Percentiles rank a stretch among this genome's conserved stretches.
phyloP scores from a whole-genome alignment of 345 rosid genomes.

The Psidium guajava region DNA sequence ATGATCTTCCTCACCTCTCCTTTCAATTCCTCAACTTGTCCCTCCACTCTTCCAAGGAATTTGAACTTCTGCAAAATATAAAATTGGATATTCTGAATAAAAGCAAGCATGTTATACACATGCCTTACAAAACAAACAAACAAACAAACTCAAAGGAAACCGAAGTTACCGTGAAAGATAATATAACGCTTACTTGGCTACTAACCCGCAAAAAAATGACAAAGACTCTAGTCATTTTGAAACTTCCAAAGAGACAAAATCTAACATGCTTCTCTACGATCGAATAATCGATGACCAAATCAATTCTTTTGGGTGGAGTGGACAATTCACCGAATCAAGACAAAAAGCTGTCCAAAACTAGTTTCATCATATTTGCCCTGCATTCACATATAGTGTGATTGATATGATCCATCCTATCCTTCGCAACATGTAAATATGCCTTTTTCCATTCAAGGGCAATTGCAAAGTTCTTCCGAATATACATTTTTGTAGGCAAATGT shows the following conservation, averaged over 20 bases:
- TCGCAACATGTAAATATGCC: no score
- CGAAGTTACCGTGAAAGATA: not conserved
- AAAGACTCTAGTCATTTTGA: not conserved
- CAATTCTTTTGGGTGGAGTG: not conserved
- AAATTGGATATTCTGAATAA: not conserved
- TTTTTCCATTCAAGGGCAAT: no score
- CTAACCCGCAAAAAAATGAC: not conserved
- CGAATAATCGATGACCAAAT: not conserved
- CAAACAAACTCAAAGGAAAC: not conserved
- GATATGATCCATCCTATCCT: no score
- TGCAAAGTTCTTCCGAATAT: no score
- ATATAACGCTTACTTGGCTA: not conserved
- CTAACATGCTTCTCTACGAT: not conserved
- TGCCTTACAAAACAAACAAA: no score
- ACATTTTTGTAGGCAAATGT: no score
- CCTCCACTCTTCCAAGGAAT: not conserved
- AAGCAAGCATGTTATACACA: not conserved
- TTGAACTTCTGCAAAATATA: not conserved
- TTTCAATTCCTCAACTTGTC: constrained; percentile 1
- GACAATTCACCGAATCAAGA: not conserved
- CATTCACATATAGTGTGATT: no score
- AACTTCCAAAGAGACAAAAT: not conserved
- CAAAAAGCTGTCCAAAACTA: no score
- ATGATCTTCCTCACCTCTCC: constrained; percentile 5
- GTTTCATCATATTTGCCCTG: no score